Percentiles rank a stretch among this genome's conserved stretches.
Evolutionary conservation across 2,329 filamentous ascomycete genomes (phyloP).

Genomic region (Colletotrichum sp.): DNA sequence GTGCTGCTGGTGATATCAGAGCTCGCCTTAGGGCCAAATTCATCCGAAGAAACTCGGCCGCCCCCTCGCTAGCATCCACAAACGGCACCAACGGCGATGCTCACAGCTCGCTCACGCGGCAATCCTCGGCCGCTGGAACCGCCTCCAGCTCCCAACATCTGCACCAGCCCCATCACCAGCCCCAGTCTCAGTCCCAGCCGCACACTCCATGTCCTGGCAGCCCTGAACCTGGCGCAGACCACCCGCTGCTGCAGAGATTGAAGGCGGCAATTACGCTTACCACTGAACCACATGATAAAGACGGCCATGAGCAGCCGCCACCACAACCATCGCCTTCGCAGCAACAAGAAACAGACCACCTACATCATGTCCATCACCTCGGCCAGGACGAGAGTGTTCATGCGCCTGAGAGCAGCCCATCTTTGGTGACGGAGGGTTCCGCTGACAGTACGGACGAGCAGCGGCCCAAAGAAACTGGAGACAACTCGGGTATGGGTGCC

Average conservation of each 20-base stretch:
- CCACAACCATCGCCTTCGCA: constrained; percentile 1
- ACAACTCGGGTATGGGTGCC: background rate
- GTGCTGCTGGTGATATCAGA: constrained; percentile 43
- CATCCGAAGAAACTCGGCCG: constrained; percentile 45
- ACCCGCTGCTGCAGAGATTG: constrained; percentile 14
- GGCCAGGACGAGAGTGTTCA: background rate
- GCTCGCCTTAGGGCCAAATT: constrained; percentile 54
- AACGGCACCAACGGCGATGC: constrained; percentile 32
- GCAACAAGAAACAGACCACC: constrained; percentile 20
- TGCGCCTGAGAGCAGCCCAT: background rate
- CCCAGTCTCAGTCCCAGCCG: constrained; percentile 4
- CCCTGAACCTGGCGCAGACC: constrained; percentile 1
- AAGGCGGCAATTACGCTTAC: constrained; percentile 9
- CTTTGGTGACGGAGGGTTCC: constrained; percentile 19
- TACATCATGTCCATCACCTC: background rate
- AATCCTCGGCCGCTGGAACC: constrained; percentile 20
- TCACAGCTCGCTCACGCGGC: constrained; percentile 25
- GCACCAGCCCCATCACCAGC: background rate
- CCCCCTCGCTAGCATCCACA: constrained; percentile 40
- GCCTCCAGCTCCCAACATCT: constrained; percentile 16
- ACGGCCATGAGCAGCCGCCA: background rate
- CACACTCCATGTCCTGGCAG: constrained; percentile 2
- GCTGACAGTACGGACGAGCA: constrained; percentile 1
- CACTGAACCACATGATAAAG: background rate
- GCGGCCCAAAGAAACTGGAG: constrained; percentile 8